Evolutionary conservation across 2,329 filamentous ascomycete genomes (phyloP).

Genomic region (Neonectria punicea): DNA sequence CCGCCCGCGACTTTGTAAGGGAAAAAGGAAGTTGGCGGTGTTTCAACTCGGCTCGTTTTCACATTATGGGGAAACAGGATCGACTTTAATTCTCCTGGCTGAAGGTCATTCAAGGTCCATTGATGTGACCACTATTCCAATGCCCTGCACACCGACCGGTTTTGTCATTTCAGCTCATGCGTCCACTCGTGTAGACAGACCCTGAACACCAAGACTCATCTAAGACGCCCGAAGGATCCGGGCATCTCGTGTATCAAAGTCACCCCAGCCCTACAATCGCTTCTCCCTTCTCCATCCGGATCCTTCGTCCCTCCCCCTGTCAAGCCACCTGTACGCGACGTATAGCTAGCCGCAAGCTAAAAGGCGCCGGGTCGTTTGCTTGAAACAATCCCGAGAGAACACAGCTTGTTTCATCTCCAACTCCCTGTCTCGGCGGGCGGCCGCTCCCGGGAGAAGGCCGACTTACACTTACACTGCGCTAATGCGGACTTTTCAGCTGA

Average conservation of each 20-base stretch:
- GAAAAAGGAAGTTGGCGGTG: neutral
- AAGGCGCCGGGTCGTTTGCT: conserved; percentile 13
- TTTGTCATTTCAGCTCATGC: neutral
- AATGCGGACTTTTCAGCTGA: neutral
- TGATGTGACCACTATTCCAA: neutral
- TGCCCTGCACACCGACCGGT: neutral
- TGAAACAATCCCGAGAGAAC: conserved; percentile 28
- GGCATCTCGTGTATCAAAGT: neutral
- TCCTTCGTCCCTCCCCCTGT: neutral
- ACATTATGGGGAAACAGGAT: neutral
- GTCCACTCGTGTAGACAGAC: no score
- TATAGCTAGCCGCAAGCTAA: conserved; percentile 12
- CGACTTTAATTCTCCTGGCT: neutral
- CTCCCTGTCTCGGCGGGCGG: conserved; percentile 27
- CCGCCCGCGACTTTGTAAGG: neutral
- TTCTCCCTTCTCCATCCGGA: neutral
- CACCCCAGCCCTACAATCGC: neutral
- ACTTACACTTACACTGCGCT: neutral
- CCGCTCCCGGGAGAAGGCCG: conserved; percentile 25
- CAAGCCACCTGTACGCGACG: conserved; percentile 11
- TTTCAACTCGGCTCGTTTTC: neutral
- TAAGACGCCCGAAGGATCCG: neutral
- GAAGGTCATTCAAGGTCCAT: neutral
- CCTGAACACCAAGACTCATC: neutral
- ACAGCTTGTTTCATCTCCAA: conserved; percentile 33